Percentiles rank a stretch among this genome's conserved stretches.
Conservation (phyloP, 2,329 filamentous ascomycete species). For the Pyricularia sp. region DNA sequence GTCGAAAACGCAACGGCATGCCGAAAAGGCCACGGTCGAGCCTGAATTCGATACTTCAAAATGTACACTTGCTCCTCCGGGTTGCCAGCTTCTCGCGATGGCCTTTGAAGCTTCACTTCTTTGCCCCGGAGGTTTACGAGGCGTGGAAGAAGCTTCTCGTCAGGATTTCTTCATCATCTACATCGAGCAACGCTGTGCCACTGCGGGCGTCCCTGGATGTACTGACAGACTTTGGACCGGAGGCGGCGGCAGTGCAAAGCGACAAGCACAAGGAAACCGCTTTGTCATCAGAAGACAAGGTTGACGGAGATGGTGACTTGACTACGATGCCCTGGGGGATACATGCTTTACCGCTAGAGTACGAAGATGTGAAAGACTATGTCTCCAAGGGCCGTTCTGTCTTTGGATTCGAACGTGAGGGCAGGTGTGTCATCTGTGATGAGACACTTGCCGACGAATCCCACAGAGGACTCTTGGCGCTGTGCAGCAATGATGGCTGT, state of each 20-base stretch:
- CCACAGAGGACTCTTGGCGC: constrained; percentile 41
- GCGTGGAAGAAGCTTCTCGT: constrained; percentile 57
- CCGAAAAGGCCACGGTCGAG: constrained; percentile 49
- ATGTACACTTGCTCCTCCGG: constrained; percentile 70
- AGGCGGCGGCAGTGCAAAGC: constrained; percentile 1
- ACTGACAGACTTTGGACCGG: constrained; percentile 42
- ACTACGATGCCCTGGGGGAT: constrained; percentile 35
- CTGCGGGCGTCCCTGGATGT: constrained; percentile 42
- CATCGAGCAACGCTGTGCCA: constrained; percentile 31
- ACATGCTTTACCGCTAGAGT: constrained; percentile 44
- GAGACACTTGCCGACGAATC: constrained; percentile 29
- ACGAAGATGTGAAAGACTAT: constrained; percentile 41
- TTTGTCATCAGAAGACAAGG: constrained; percentile 5
- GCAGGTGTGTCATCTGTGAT: constrained; percentile 43
- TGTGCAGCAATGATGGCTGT: constrained; percentile 45
- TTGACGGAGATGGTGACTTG: not conserved
- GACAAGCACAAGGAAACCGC: not conserved
- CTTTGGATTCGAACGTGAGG: constrained; percentile 46
- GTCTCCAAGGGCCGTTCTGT: constrained; percentile 45
- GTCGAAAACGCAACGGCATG: constrained; percentile 41
- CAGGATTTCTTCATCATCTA: not conserved
- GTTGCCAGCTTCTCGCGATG: constrained; percentile 73
- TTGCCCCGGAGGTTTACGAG: constrained; percentile 57
- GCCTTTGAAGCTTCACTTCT: constrained; percentile 77
- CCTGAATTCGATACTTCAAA: constrained; percentile 62